A percentile compares a stretch with the other conserved stretches of the same genome.
Evolutionary conservation across 129 eudicot genomes (phyloP).

Genomic region (Smallanthus sonchifolius): DNA sequence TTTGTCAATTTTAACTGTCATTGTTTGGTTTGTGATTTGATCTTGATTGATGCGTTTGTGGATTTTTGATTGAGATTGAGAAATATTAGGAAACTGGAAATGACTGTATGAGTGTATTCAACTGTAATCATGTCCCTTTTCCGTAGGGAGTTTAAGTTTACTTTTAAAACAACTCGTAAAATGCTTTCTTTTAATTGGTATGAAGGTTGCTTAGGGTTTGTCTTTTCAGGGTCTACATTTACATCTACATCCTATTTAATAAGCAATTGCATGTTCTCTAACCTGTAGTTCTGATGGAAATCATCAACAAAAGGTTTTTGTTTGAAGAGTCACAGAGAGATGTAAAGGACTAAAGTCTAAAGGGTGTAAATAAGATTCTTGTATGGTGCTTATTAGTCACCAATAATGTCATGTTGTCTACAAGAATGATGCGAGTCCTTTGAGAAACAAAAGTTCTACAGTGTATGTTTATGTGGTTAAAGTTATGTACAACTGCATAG

Average conservation of each 20-base stretch:
- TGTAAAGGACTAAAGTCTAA: neutral
- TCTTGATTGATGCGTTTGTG: slow-evolving; percentile 2
- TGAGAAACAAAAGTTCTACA: neutral
- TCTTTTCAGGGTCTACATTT: neutral
- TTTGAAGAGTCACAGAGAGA: neutral
- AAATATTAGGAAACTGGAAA: neutral
- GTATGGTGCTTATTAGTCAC: neutral
- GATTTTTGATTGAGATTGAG: neutral
- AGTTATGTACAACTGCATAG: neutral
- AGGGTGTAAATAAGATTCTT: neutral
- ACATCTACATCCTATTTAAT: neutral
- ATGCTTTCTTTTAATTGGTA: neutral
- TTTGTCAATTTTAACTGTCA: neutral
- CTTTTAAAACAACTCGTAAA: neutral
- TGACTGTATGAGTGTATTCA: slow-evolving; percentile 3
- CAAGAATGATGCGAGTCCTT: neutral
- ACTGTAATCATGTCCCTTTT: neutral
- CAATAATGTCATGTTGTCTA: neutral
- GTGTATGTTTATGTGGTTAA: neutral
- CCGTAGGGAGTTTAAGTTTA: neutral
- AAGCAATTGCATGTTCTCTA: neutral
- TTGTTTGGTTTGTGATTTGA: neutral
- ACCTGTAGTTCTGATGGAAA: neutral
- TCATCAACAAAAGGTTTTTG: neutral
- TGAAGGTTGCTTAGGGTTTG: neutral